Conservation (phyloP, 169 alveolate species). For the Eimeria sp. region DNA sequence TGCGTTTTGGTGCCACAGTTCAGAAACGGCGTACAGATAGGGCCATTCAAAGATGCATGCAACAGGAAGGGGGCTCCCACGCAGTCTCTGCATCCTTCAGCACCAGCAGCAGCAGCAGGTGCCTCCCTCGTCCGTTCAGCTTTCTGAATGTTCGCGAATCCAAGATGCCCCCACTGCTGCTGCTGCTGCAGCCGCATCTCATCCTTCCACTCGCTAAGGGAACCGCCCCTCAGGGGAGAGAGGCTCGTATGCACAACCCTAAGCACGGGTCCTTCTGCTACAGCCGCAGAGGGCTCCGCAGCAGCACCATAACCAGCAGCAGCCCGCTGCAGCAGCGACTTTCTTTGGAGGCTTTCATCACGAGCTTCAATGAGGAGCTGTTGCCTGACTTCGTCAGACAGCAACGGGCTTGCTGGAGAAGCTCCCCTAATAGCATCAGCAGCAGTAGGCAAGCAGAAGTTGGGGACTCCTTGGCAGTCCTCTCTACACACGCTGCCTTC, state of each 20-base stretch:
- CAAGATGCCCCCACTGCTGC: constrained; percentile 10
- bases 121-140: not conserved
- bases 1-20: constrained; percentile 39
- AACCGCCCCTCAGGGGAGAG: constrained; percentile 20
- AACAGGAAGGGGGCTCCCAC: not conserved
- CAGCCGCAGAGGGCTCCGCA: constrained; percentile 20
- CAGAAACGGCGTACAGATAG: not conserved
- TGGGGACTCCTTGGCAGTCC: not conserved
- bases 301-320: constrained; percentile 10
- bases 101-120: constrained; percentile 1
- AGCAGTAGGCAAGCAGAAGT: not conserved
- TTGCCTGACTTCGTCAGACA: constrained; percentile 31
- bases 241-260: constrained; percentile 17
- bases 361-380: constrained; percentile 40
- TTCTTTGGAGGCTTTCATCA: not conserved
- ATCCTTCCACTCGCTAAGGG: not conserved
- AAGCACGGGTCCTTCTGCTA: constrained; percentile 3
- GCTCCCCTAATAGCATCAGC: constrained; percentile 3
- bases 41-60: constrained; percentile 21
- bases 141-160: constrained; percentile 10
- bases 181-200: constrained; percentile 25
- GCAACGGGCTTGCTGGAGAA: not conserved
- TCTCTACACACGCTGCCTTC: constrained; percentile 27
- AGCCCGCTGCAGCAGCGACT: constrained; percentile 35
- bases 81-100: not conserved